Evolutionary conservation across 305 asterid species (phyloP).

Genomic region (Fraxinus platypoda): DNA sequence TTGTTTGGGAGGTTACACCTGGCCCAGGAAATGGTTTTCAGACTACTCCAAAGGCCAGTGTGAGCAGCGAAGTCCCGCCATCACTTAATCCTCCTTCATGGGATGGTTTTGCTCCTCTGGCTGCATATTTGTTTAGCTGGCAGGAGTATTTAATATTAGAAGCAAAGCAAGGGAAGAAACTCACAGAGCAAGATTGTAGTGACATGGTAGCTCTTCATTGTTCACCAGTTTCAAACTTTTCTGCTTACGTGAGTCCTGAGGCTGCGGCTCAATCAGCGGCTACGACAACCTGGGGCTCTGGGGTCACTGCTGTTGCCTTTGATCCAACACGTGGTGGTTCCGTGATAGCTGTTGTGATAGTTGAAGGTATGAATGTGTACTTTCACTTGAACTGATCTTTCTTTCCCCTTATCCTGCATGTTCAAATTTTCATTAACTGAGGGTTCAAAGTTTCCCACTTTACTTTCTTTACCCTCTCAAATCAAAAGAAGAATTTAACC

Average conservation of each 20-base stretch:
- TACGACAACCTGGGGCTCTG: slow-evolving; percentile 98
- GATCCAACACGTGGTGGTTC: slow-evolving; percentile 99
- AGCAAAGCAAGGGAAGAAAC: slow-evolving; percentile 73
- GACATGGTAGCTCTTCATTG: slow-evolving; percentile 89
- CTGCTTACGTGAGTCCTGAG: slow-evolving; percentile 99
- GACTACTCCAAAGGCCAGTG: slow-evolving; percentile 72
- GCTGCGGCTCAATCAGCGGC: slow-evolving; percentile 96
- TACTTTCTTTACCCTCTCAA: slow-evolving; percentile 5
- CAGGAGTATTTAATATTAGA: slow-evolving; percentile 85
- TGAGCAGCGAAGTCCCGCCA: slow-evolving; percentile 74
- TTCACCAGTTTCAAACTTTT: slow-evolving; percentile 96
- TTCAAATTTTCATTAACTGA: slow-evolving; percentile 17
- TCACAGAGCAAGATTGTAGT: slow-evolving; percentile 68
- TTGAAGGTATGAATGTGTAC: slow-evolving; percentile 63
- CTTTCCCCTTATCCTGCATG: slow-evolving; percentile 13
- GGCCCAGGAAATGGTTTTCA: slow-evolving; percentile 99
- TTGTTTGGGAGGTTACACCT: slow-evolving; percentile 98
- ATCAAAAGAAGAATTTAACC: background rate
- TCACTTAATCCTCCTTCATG: slow-evolving; percentile 93
- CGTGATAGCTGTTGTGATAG: slow-evolving; percentile 91
- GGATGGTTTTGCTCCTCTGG: slow-evolving; percentile 94
- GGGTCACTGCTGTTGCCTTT: slow-evolving; percentile 98
- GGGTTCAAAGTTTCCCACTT: background rate
- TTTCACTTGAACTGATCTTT: slow-evolving; percentile 7
- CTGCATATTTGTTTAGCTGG: slow-evolving; percentile 95